Conservation (phyloP, 345 rosid species). For the Ceriops tagal region DNA sequence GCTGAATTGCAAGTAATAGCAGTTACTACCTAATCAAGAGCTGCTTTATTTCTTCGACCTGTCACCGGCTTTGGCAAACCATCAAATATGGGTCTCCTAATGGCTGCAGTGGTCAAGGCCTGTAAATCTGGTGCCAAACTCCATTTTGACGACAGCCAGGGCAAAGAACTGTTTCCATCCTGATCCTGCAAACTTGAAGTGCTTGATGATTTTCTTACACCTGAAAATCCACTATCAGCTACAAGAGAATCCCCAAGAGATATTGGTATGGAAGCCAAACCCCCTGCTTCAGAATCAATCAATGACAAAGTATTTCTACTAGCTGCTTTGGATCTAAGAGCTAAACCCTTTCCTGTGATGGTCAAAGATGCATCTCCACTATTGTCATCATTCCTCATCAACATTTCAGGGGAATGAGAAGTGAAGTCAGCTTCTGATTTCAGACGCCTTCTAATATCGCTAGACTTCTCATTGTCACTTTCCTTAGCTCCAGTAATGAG, state of each 20-base stretch:
- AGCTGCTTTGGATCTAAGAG: constrained; percentile 25
- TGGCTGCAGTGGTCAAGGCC: constrained; percentile 19
- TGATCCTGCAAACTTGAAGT: constrained; percentile 22
- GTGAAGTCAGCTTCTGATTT: constrained; percentile 55
- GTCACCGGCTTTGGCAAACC: constrained; percentile 28
- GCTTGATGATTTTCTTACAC: constrained; percentile 28
- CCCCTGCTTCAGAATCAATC: constrained; percentile 18
- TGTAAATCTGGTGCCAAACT: constrained; percentile 26
- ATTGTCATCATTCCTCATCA: constrained; percentile 21
- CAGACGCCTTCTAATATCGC: constrained; percentile 61
- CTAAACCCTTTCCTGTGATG: constrained; percentile 25
- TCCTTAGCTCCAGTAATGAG: constrained; percentile 29
- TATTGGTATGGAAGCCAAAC: constrained; percentile 21
- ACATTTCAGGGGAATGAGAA: neutral
- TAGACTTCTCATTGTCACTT: constrained; percentile 27
- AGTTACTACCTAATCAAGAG: constrained; percentile 19
- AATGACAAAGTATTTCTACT: neutral
- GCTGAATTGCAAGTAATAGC: no score
- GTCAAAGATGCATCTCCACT: constrained; percentile 8
- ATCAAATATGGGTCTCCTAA: constrained; percentile 27
- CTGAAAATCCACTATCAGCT: neutral
- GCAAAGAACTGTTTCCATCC: constrained; percentile 8
- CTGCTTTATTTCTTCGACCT: constrained; percentile 26
- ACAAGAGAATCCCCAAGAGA: constrained; percentile 11
- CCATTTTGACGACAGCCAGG: constrained; percentile 19